phyloP scores from a whole-genome alignment of 2,329 filamentous ascomycete species.

The Penicillium sp. region DNA sequence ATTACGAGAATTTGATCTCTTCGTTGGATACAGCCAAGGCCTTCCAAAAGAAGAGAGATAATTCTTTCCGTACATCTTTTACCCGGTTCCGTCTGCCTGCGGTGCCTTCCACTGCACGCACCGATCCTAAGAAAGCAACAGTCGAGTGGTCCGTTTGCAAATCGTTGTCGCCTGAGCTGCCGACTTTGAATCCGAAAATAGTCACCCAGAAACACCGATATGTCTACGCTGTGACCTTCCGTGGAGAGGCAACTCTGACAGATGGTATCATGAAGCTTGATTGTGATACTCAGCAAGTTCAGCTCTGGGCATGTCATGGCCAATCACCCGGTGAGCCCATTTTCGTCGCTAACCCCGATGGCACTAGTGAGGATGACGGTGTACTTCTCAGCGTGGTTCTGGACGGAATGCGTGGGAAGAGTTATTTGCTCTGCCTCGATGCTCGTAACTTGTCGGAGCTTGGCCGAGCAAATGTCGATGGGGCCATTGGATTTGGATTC shows the following conservation, averaged over 20 bases:
- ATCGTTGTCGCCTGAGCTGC: conserved; percentile 46
- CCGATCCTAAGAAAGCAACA: conserved; percentile 15
- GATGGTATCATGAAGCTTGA: conserved; percentile 57
- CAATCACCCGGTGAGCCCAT: conserved; percentile 57
- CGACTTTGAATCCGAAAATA: conserved; percentile 51
- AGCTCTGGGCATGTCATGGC: conserved; percentile 49
- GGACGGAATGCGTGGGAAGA: conserved; percentile 51
- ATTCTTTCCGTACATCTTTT: conserved; percentile 25
- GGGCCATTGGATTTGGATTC: conserved; percentile 54
- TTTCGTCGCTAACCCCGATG: conserved; percentile 45
- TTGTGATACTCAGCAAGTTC: conserved; percentile 41
- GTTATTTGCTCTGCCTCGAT: conserved; percentile 55
- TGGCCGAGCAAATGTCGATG: conserved; percentile 51
- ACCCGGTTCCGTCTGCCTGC: conserved; percentile 41
- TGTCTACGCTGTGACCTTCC: conserved; percentile 50
- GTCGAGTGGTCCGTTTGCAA: conserved; percentile 32
- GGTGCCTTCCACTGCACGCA: conserved; percentile 27
- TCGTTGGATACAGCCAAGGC: conserved; percentile 50
- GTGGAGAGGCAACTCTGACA: conserved; percentile 50
- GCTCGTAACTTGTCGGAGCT: conserved; percentile 52
- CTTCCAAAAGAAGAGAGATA: conserved; percentile 34
- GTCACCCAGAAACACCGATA: conserved; percentile 50
- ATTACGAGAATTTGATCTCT: conserved; percentile 67
- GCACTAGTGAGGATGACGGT: conserved; percentile 52
- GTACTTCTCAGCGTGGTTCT: conserved; percentile 55